A percentile compares a stretch with the other conserved stretches of the same genome.
Conservation (phyloP, 345 rosid genomes). For the Eucalyptus sideroxylon region DNA sequence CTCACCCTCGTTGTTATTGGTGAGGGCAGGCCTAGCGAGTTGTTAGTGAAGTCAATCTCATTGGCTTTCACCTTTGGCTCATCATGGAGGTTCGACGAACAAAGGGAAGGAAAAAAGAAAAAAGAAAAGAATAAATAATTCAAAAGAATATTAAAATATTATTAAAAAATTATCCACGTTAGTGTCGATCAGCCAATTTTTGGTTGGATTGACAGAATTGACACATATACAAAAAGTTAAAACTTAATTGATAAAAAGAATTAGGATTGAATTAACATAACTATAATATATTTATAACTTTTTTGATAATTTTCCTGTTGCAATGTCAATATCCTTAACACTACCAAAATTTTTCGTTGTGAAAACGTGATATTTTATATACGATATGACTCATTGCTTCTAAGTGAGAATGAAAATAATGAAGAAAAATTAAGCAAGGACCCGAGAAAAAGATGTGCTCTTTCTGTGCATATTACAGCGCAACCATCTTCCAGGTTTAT, state of each 20-base stretch:
- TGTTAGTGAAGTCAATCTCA: rapidly evolving
- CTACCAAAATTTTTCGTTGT: neutral
- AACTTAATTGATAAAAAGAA: too few species aligned
- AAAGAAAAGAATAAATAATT: too few species aligned
- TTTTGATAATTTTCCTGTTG: neutral
- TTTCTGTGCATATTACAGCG: too few species aligned
- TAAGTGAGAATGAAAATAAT: neutral
- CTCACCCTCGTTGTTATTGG: rapidly evolving
- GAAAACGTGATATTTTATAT: neutral
- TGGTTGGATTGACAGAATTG: too few species aligned
- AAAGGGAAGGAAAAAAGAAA: too few species aligned
- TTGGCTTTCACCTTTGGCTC: too few species aligned
- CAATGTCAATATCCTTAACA: neutral
- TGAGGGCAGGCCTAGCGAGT: too few species aligned
- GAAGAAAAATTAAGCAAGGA: neutral
- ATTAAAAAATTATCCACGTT: rapidly evolving
- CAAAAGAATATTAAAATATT: too few species aligned
- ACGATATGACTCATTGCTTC: neutral
- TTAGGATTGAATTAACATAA: too few species aligned
- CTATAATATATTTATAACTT: too few species aligned
- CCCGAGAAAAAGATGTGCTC: neutral
- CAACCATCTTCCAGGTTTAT: neutral
- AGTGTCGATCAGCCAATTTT: rapidly evolving
- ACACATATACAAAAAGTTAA: too few species aligned
- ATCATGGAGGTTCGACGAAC: too few species aligned